phyloP scores from a whole-genome alignment of 2,329 filamentous ascomycete genomes.

The Teratosphaeria epicoccoides region DNA sequence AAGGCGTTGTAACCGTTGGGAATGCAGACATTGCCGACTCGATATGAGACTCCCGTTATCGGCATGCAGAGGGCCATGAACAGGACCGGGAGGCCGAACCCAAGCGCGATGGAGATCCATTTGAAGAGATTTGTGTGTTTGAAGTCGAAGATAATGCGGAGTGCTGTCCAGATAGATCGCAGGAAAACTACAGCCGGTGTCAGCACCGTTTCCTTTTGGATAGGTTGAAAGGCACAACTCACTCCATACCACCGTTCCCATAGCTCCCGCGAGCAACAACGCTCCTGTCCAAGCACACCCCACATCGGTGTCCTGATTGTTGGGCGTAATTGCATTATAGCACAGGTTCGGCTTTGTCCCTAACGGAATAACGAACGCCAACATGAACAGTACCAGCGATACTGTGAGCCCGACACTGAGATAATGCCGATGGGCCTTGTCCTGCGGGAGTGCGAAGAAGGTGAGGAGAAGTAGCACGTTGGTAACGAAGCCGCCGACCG shows the following conservation, averaged over 20 bases:
- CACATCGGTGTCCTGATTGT: slow-evolving; percentile 59
- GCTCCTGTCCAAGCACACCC: slow-evolving; percentile 67
- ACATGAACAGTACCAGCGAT: slow-evolving; percentile 60
- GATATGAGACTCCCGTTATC: slow-evolving; percentile 82
- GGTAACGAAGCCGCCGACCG: slow-evolving; percentile 58
- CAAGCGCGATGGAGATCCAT: slow-evolving; percentile 7
- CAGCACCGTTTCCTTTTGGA: not conserved
- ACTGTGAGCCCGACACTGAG: slow-evolving; percentile 68
- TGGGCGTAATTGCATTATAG: slow-evolving; percentile 76
- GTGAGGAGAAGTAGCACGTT: slow-evolving; percentile 65
- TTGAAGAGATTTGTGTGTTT: slow-evolving; percentile 7
- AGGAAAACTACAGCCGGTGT: slow-evolving; percentile 7
- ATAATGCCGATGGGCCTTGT: slow-evolving; percentile 81
- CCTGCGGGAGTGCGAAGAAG: slow-evolving; percentile 65
- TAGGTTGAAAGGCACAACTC: not conserved
- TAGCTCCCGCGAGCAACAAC: slow-evolving; percentile 71
- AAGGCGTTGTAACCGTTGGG: slow-evolving; percentile 80
- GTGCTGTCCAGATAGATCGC: slow-evolving; percentile 12
- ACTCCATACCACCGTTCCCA: slow-evolving; percentile 72
- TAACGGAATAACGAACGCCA: slow-evolving; percentile 81
- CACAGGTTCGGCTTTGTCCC: slow-evolving; percentile 69
- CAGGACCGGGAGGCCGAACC: slow-evolving; percentile 50
- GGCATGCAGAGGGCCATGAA: slow-evolving; percentile 65
- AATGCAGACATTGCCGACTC: slow-evolving; percentile 82
- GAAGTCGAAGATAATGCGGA: slow-evolving; percentile 13